Evolutionary conservation across 2,329 filamentous ascomycete species (phyloP).

Genomic region (Basipetospora chlamydospora): DNA sequence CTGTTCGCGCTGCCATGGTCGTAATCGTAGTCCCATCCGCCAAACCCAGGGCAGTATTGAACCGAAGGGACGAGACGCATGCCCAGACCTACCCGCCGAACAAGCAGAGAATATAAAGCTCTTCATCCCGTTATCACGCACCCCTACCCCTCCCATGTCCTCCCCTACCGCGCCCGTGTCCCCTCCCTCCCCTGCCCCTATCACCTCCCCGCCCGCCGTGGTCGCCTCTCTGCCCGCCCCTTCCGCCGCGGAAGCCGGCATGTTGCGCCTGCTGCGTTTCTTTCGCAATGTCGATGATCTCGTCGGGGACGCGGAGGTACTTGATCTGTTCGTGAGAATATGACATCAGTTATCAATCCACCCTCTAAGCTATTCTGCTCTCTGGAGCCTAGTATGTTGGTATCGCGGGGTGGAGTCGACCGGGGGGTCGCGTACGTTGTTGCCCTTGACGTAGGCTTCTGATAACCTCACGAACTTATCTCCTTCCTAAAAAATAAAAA

Average conservation of each 20-base stretch:
- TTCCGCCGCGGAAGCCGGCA: constrained; percentile 48
- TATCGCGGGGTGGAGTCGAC: too few relatives aligned
- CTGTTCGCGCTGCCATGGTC: too few relatives aligned
- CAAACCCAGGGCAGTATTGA: too few relatives aligned
- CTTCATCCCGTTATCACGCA: background rate
- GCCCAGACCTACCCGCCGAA: too few relatives aligned
- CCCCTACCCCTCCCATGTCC: constrained; percentile 26
- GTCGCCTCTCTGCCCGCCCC: constrained; percentile 45
- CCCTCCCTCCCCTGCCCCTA: constrained; percentile 40
- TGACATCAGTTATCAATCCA: background rate
- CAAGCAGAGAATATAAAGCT: too few relatives aligned
- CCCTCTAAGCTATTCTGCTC: too few relatives aligned
- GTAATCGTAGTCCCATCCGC: too few relatives aligned
- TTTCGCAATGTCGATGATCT: constrained; percentile 88
- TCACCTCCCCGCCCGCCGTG: constrained; percentile 42
- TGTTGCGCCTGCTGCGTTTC: constrained; percentile 71
- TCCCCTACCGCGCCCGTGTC: constrained; percentile 38
- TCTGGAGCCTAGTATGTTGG: too few relatives aligned
- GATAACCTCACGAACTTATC: constrained; percentile 86
- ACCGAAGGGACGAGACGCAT: too few relatives aligned
- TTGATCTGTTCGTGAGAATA: constrained; percentile 60
- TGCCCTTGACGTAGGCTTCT: constrained; percentile 92
- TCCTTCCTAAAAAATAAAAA: constrained; percentile 62
- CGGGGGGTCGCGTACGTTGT: constrained; percentile 61
- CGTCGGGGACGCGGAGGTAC: constrained; percentile 89